Evolutionary conservation across 2,329 filamentous ascomycete species (phyloP).

Genomic region (Capronia epimyces): DNA sequence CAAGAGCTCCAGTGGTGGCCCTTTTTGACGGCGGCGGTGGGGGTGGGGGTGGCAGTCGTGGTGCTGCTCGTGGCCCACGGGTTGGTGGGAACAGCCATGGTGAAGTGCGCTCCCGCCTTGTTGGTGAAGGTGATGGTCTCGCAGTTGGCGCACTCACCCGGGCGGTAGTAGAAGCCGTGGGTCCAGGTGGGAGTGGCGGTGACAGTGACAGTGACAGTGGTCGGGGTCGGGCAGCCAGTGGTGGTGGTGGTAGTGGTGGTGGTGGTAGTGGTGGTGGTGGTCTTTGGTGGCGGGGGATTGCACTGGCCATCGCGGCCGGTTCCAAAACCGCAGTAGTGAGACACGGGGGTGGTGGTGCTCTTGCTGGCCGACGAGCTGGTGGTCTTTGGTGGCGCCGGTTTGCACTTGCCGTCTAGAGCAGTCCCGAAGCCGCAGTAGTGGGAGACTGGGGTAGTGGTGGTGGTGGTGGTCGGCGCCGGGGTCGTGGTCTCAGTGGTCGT

Average conservation of each 20-base stretch:
- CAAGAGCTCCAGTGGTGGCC: too few species aligned
- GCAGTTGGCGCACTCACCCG: slow-evolving; percentile 26
- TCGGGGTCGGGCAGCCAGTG: slow-evolving; percentile 9
- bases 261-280: slow-evolving; percentile 5
- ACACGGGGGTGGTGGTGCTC: slow-evolving; percentile 6
- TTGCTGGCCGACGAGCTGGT: slow-evolving; percentile 6
- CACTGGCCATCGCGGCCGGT: slow-evolving; percentile 18
- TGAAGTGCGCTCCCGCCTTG: slow-evolving; percentile 27
- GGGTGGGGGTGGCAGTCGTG: background rate
- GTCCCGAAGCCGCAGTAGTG: slow-evolving; percentile 2
- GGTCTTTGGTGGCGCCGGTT: slow-evolving; percentile 4
- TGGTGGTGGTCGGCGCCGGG: too few species aligned
- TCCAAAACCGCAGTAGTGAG: slow-evolving; percentile 22
- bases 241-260: slow-evolving; percentile 4
- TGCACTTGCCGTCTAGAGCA: slow-evolving; percentile 1
- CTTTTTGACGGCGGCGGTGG: too few species aligned
- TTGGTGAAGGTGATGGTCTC: slow-evolving; percentile 32
- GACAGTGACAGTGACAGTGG: slow-evolving; percentile 15
- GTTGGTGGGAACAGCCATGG: slow-evolving; percentile 30
- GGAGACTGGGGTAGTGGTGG: slow-evolving; percentile 3
- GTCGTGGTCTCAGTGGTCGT: too few species aligned
- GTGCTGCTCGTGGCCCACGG: background rate
- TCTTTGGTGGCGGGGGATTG: slow-evolving; percentile 13
- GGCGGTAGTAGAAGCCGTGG: slow-evolving; percentile 10
- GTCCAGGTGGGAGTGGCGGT: slow-evolving; percentile 14